A percentile compares a stretch with the other conserved stretches of the same genome.
Conservation (phyloP, 208 protist species). For the Wallacemonas sp. region DNA sequence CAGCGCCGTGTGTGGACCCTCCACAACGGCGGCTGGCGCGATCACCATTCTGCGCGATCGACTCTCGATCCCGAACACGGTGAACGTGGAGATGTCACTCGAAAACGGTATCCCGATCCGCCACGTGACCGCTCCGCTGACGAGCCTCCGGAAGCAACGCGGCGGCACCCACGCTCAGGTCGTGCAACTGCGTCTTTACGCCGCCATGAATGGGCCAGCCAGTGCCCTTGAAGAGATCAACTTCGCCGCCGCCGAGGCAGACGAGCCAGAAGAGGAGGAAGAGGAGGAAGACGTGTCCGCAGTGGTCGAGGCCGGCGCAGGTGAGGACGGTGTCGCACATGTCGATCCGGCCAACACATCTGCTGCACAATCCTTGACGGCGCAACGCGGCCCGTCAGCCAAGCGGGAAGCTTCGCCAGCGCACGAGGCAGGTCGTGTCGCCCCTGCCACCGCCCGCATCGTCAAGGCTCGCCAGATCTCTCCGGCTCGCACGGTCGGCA, state of each 20-base stretch:
- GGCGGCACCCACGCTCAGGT: conserved; percentile 27
- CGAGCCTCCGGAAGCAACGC: conserved; percentile 46
- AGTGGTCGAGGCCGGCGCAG: not conserved
- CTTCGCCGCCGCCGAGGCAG: conserved; percentile 22
- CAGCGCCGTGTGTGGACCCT: conserved; percentile 28
- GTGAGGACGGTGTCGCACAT: not conserved
- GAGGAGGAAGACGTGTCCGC: conserved; percentile 8
- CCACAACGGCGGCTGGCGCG: conserved; percentile 38
- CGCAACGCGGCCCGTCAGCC: not conserved
- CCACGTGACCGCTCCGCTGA: conserved; percentile 38
- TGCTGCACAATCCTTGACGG: no score
- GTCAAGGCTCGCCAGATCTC: conserved; percentile 15
- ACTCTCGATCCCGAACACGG: conserved; percentile 31
- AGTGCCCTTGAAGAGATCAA: conserved; percentile 23
- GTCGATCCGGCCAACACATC: no score
- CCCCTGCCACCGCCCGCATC: conserved; percentile 10
- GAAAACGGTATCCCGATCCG: conserved; percentile 38
- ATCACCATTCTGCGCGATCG: conserved; percentile 31
- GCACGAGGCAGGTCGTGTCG: not conserved
- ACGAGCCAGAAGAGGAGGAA: conserved; percentile 10
- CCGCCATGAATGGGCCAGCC: conserved; percentile 18
- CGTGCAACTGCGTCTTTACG: conserved; percentile 33
- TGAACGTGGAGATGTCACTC: conserved; percentile 37
- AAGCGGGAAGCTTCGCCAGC: not conserved
- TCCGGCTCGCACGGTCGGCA: not conserved